phyloP scores from a whole-genome alignment of 2,329 filamentous ascomycete genomes.

The Fusarium equiseti region DNA sequence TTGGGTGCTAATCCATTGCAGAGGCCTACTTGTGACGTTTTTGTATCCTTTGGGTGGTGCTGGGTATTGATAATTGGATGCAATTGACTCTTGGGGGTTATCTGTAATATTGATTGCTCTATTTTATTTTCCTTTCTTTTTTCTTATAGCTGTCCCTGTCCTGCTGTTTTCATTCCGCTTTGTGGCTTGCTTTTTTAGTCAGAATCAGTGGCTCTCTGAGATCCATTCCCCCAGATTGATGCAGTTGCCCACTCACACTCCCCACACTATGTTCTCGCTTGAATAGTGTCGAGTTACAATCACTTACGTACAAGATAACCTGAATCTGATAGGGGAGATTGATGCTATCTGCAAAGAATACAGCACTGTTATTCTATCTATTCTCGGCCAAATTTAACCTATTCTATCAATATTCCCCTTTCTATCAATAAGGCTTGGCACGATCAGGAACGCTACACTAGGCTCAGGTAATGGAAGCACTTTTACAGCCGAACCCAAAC shows the following conservation, averaged over 20 bases:
- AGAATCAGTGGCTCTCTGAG: constrained; percentile 34
- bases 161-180: constrained; percentile 17
- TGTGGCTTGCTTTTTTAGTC: constrained; percentile 23
- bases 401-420: constrained; percentile 2
- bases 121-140: constrained; percentile 7
- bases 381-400: constrained; percentile 16
- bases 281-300: constrained; percentile 23
- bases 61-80: not conserved
- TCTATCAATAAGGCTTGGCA: constrained; percentile 10
- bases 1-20: not conserved
- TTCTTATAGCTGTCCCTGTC: constrained; percentile 15
- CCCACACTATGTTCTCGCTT: constrained; percentile 20
- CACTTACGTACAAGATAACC: constrained; percentile 23
- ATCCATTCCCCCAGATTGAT: constrained; percentile 37
- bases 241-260: constrained; percentile 31
- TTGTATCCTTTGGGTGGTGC: not conserved
- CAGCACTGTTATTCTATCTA: not conserved
- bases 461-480: constrained; percentile 4
- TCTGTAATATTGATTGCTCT: not conserved
- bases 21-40: not conserved
- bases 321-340: not conserved
- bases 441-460: constrained; percentile 15
- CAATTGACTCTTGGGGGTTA: not conserved
- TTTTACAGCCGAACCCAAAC: not conserved
- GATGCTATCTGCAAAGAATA: not conserved